Evolutionary conservation across 2,329 filamentous ascomycete genomes (phyloP), one percentile per base, ranked within the genome.

Genomic region (Alternaria brassicicola): DNA sequence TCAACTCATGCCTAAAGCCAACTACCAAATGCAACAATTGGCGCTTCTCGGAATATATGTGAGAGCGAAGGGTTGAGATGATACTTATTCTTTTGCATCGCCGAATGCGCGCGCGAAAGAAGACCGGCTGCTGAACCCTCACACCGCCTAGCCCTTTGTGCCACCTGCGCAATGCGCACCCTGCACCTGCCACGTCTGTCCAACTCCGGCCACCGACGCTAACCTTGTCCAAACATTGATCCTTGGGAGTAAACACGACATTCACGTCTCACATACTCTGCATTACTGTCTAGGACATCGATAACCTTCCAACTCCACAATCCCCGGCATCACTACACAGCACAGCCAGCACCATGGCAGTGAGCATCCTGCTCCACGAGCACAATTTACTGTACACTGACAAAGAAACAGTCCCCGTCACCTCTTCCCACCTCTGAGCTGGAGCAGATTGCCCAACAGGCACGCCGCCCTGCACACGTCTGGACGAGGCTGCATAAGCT

Each of bases 391-490:
- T 4, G 51, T 30, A 21, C 35, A 31, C 55, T 58, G 50, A 55
- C 52, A 33, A n/a, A 31, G 31, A 10, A 41, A 47, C 23, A 50
- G 56, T 55, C 45, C 38, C 57, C 69, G 64, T 67, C 71, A 67
- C 73, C 73, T 55, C 69, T 76, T 55, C 65, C 72, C 33, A 75
- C 73, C 30, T 59, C 68, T 35, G 66, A 76, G 55, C 69, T 76
- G 55, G 58, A 70, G 56, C 55, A 69, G 36, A 74, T 76, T 54
- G 73, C 68, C 39, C 63, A 63, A 61, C 67, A 52, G 19, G 74
- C 75, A 67, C n/a, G 68, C 13, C 23, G 25, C 19, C 31, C 19
- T 13, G 17, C 15, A 15, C 26, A 7, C 17, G n/a, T 35, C 7
- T 1, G 9, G 12, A 25, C n/a, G 28, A 47, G 25, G 19, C 21